Evolutionary conservation across 1,284 basidiomycete species (phyloP), one percentile per base, ranked within the genome.

Genomic region (Cryptococcus amylolentus): DNA sequence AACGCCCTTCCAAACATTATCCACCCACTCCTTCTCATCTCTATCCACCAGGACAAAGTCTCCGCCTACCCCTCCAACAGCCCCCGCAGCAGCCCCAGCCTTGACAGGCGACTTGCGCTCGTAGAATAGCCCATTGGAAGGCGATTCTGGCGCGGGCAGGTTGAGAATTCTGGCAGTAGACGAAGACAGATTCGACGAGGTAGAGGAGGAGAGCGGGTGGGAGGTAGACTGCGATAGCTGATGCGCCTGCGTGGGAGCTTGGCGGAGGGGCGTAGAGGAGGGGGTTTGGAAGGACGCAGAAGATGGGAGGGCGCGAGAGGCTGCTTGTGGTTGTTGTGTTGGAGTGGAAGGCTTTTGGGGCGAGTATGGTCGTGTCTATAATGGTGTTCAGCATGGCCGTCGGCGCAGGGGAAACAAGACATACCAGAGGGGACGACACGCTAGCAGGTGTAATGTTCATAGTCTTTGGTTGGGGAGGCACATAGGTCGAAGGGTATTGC

Each of bases 1-100:
- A 6, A 73, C 68, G 16, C 70, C 69, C 59, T 73, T 73, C 64
- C 72, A 67, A 20, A 75, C 67, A 55, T 72, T 73, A 55, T 77
- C 72, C 10, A 70, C 64, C 72, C 71, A 73, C 61, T 74, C 71
- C 54, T 65, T 65, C 62, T 77, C 71, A 49, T 70, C 69, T 49
- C 70, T 67, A 52, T 74, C 68, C 2, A 73, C 63, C 54, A 71
- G 46, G 12, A 70, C 67, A 46, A 72, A 72, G 26, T 67, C 67
- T 12, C 58, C 68, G 12, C 44, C 54, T 16, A 55, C 52, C 10
- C 51, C 58, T 26, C 45, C 45, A 9, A 23, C 38, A 5, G 28
- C 48, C 4, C 9, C 12, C 14, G 5, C 47, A 26, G 52, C 57
- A 23, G 58, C 52, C n/a, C 46, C 49, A 37, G 47, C 26, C 27